phyloP scores from a whole-genome alignment of 2,329 filamentous ascomycete species.

The Ophiostoma perfectum region DNA sequence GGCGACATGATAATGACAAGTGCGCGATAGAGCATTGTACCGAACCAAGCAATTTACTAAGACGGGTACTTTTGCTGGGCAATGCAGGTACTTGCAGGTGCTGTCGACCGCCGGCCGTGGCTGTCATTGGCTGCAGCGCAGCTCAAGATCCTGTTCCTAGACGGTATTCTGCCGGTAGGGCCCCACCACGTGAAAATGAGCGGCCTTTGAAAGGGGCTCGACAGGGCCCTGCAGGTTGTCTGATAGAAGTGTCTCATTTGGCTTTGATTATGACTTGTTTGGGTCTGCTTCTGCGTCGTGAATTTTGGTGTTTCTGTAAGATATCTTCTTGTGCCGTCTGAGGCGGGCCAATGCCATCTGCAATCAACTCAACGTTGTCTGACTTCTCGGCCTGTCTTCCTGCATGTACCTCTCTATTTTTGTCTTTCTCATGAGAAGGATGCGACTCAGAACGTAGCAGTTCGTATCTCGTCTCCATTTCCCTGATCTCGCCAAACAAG shows the following conservation, averaged over 20 bases:
- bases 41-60: slow-evolving; percentile 4
- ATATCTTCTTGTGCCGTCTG: neutral
- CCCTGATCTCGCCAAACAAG: slow-evolving; percentile 6
- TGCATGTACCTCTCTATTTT: neutral
- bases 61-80: slow-evolving; percentile 6
- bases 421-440: neutral
- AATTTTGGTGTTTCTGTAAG: neutral
- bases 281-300: neutral
- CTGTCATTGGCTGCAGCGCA: neutral
- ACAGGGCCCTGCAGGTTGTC: slow-evolving; percentile 2
- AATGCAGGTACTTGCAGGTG: slow-evolving; percentile 11
- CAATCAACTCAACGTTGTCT: neutral
- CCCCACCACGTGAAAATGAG: slow-evolving; percentile 7
- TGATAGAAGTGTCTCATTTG: slow-evolving; percentile 8
- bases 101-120: neutral
- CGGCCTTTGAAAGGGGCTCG: neutral
- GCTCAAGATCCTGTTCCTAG: slow-evolving; percentile 3
- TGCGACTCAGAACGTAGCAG: neutral
- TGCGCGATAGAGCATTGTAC: neutral
- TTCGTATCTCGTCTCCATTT: neutral
- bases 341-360: too few species aligned
- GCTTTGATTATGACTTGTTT: neutral
- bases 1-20: neutral
- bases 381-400: neutral
- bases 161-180: neutral